phyloP scores from a whole-genome alignment of 805 yeast species.

The Hanseniaspora jakobsenii region DNA sequence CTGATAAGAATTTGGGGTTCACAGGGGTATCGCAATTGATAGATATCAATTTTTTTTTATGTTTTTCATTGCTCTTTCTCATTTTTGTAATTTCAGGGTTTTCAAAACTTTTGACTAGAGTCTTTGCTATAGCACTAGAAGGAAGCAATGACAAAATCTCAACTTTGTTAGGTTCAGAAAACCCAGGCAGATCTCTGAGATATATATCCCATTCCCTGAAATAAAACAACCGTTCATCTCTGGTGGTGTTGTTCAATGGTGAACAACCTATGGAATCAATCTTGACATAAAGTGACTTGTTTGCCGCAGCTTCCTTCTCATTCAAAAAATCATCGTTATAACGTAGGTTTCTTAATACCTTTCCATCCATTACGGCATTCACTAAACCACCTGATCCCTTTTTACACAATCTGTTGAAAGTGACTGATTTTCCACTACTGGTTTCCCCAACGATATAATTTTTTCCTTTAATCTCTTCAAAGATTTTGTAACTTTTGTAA shows the following conservation, averaged over 20 bases:
- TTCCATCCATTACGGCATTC: not conserved
- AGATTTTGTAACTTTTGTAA: no score
- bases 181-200: slow-evolving; percentile 4
- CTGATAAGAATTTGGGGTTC: no score
- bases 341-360: not conserved
- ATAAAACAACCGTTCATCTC: slow-evolving; percentile 5
- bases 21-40: no score
- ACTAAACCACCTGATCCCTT: not conserved
- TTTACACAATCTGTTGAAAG: slow-evolving; percentile 1
- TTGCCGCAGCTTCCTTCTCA: no score
- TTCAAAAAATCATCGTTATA: no score
- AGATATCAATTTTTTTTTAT: no score
- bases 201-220: not conserved
- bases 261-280: slow-evolving; percentile 1
- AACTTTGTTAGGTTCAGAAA: no score
- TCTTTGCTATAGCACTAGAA: not conserved
- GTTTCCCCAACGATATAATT: slow-evolving; percentile 6
- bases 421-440: slow-evolving; percentile 2
- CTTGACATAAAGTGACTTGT: not conserved
- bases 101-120: not conserved
- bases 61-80: no score
- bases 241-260: slow-evolving; percentile 8
- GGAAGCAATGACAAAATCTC: not conserved
- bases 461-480: no score
- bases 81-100: no score